A percentile compares a stretch with the other conserved stretches of the same genome.
phyloP scores from a whole-genome alignment of 1,284 basidiomycete species.

The Apiotrichum porosum region DNA sequence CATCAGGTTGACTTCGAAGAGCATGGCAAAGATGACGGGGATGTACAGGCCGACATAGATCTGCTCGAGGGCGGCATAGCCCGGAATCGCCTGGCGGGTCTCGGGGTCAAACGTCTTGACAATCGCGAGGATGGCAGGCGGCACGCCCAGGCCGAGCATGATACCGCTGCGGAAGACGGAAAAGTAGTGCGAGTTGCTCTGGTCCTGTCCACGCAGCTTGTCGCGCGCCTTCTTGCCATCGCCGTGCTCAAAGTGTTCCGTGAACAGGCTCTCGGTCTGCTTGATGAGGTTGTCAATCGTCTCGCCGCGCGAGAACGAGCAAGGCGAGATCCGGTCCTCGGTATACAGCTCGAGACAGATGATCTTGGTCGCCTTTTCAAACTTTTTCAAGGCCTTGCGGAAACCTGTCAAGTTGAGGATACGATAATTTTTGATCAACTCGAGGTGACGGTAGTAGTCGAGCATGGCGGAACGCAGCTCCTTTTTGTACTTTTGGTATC shows the following conservation, averaged over 20 bases:
- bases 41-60: slow-evolving; percentile 74
- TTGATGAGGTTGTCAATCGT: slow-evolving; percentile 63
- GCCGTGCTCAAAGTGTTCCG: slow-evolving; percentile 70
- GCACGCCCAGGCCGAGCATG: slow-evolving; percentile 69
- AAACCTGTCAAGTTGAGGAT: slow-evolving; percentile 86
- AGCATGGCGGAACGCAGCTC: slow-evolving; percentile 73
- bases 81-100: slow-evolving; percentile 60
- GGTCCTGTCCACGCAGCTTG: slow-evolving; percentile 57
- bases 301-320: slow-evolving; percentile 53
- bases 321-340: slow-evolving; percentile 60
- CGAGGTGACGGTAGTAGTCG: slow-evolving; percentile 75
- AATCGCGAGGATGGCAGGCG: slow-evolving; percentile 66
- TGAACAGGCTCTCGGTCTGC: slow-evolving; percentile 69
- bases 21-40: slow-evolving; percentile 68
- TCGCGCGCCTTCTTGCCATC: slow-evolving; percentile 73
- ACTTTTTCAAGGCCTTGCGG: slow-evolving; percentile 87
- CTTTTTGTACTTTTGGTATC: slow-evolving; percentile 75
- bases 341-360: slow-evolving; percentile 64
- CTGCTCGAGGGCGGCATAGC: slow-evolving; percentile 69
- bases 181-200: slow-evolving; percentile 65
- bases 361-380: slow-evolving; percentile 72
- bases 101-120: slow-evolving; percentile 58
- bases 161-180: slow-evolving; percentile 71
- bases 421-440: slow-evolving; percentile 79
- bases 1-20: slow-evolving; percentile 74